These are phyloP conservation scores for Mallotus nudiflorus DNA, from an alignment of 345 rosid species.

Conservation along the genomic window DNA sequence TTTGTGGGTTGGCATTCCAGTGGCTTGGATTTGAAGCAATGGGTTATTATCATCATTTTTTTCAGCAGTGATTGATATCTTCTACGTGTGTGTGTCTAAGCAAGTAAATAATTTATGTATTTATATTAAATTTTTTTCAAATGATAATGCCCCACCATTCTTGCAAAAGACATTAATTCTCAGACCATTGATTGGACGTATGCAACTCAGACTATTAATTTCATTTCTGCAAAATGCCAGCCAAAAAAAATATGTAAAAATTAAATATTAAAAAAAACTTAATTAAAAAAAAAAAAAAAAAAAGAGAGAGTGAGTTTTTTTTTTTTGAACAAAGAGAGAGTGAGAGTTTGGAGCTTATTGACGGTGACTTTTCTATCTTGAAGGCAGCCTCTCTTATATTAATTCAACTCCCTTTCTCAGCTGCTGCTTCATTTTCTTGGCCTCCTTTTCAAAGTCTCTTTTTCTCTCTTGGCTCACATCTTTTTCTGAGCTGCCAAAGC, in stretches of 20 bases:
- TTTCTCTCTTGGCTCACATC: constrained; percentile 17
- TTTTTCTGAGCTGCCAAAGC: constrained; percentile 20
- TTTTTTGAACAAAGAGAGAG: no score
- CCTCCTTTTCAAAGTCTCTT: constrained; percentile 26
- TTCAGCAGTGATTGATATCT: no score
- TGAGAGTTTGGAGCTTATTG: constrained; percentile 16
- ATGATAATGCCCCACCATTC: constrained; percentile 37
- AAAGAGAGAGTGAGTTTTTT: not conserved
- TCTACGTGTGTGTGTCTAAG: no score
- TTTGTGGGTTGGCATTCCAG: constrained; percentile 3
- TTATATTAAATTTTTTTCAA: not conserved
- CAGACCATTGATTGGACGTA: constrained; percentile 38
- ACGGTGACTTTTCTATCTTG: constrained; percentile 31
- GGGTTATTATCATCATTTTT: constrained; percentile 15
- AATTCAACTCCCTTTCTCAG: constrained; percentile 44
- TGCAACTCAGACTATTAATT: constrained; percentile 31
- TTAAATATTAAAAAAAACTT: not conserved
- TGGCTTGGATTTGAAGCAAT: constrained; percentile 32
- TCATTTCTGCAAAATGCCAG: constrained; percentile 18
- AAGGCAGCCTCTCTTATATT: constrained; percentile 36
- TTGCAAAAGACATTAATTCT: constrained; percentile 39
- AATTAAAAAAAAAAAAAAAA: not conserved
- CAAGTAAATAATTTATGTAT: no score
- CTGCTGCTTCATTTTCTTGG: constrained; percentile 49
- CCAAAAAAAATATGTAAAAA: not conserved